These are phyloP conservation scores for Phytophthora pluvialis DNA, from an alignment of 352 stramenopile genomes.

Conservation along the genomic window DNA sequence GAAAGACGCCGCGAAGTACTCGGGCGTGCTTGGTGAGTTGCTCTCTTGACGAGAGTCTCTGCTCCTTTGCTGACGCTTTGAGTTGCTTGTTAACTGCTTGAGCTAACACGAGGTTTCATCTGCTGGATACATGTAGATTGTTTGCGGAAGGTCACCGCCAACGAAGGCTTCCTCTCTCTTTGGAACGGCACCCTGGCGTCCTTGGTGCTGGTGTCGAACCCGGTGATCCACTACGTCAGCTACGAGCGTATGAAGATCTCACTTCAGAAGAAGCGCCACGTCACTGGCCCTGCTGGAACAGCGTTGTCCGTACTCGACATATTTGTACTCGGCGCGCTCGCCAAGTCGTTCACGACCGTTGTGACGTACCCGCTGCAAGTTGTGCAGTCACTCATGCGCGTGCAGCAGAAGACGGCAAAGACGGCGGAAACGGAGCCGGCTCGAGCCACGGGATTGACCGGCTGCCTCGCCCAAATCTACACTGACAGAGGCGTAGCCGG, in stretches of 20 bases:
- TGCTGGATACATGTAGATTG: conserved; percentile 50
- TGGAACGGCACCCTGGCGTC: conserved; percentile 93
- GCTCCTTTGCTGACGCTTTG: conserved; percentile 12
- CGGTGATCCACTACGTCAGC: conserved; percentile 95
- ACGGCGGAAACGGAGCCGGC: not conserved
- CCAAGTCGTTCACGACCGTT: conserved; percentile 93
- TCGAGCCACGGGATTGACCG: conserved; percentile 25
- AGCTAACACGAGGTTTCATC: not conserved
- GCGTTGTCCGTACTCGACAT: conserved; percentile 83
- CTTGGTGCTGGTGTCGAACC: conserved; percentile 94
- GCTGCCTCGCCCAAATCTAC: conserved; percentile 71
- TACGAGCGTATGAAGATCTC: conserved; percentile 94
- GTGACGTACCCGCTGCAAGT: conserved; percentile 95
- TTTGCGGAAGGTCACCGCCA: conserved; percentile 57
- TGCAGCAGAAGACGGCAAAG: conserved; percentile 52
- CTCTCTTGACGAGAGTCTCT: not conserved
- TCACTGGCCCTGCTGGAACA: conserved; percentile 15
- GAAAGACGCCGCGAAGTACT: conserved; percentile 74
- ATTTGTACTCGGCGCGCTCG: conserved; percentile 91
- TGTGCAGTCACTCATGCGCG: conserved; percentile 90
- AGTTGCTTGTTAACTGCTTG: conserved; percentile 27
- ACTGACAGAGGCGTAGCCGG: conserved; percentile 71
- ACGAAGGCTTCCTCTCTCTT: conserved; percentile 86
- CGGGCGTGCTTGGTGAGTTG: conserved; percentile 41
- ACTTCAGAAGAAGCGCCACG: conserved; percentile 50